Base-by-base conservation (phyloP, 2,329 filamentous ascomycete genomes). In the Furcasterigmium sp. region DNA sequence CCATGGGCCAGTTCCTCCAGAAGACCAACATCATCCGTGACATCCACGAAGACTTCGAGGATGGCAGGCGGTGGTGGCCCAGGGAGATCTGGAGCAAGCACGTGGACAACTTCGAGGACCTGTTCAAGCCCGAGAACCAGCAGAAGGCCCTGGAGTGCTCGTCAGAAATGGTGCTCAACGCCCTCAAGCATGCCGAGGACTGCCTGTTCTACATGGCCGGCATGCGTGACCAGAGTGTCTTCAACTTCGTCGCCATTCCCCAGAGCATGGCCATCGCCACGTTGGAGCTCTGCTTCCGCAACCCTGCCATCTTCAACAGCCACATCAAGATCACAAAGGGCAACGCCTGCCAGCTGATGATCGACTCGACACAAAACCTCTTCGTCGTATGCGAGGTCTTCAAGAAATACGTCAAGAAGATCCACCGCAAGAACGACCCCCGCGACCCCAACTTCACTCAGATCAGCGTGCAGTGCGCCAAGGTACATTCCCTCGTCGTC, bases 11-110 rank as follows among this genome's bases (percentile, higher is more conserved):
- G 53, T 95, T 98, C 67, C 72, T 98, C 48, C 93, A 98, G 61
- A 95, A 98, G 74, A 95, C 90, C 52, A 98, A 98, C 74, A 96
- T 98, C 63, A 96, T 97, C 60, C 88, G 93, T 60, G 93, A 98
- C 62, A 79, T 97, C 51, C 82, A 84, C 55, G 93, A 98, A 64
- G 93, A 98, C 60, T 84, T 84, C 54, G 78, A 87, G 46, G 93
- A 97, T 64, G 83, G 85, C 54, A 82, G 93, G 49, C 82, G 87
- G 45, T 98, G 95, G 76, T 98, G 89, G 82, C 93, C 93, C 40
- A 87, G 85, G 64, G 90, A 95, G 68, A 89, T 98, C 59, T 98
- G 93, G 93, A 89, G 86, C 60, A 94, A 95, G 74, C 83, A 98
- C 60, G 91, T 96, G 41, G 80, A 87, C 55, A 80, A 85, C 29